Percentiles rank a stretch among this genome's conserved stretches.
Conservation (phyloP, 257 asterid species). For the Solanum rostratum region DNA sequence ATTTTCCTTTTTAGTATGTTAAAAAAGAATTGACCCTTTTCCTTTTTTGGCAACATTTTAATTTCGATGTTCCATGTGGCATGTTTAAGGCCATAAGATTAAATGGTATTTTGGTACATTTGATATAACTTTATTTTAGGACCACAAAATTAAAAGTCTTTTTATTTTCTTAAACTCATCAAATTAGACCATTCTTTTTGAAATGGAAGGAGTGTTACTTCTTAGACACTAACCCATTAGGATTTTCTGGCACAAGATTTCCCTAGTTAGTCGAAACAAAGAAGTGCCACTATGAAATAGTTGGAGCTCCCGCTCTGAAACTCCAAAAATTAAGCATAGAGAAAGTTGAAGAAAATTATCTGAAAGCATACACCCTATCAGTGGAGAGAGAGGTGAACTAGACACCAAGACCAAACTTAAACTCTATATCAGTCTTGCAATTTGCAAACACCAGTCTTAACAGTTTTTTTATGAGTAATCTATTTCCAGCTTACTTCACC, state of each 20-base stretch:
- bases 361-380: background rate
- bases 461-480: background rate
- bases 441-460: background rate
- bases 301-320: background rate
- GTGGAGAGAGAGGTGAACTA: background rate
- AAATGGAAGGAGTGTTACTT: background rate
- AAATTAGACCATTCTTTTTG: no score
- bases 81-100: no score
- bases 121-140: no score
- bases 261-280: background rate
- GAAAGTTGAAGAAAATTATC: background rate
- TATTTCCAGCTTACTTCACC: background rate
- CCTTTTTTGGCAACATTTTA: no score
- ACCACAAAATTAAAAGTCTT: no score
- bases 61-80: no score
- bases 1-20: no score
- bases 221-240: background rate
- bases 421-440: background rate
- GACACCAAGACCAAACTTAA: background rate
- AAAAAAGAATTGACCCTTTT: no score
- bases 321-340: background rate
- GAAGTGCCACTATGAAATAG: background rate
- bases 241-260: background rate
- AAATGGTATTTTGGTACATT: no score
- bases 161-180: no score